Evolutionary conservation across 805 yeast genomes (phyloP), one percentile per base, ranked within the genome.

Genomic region (Zygosaccharomyces siamensis): DNA sequence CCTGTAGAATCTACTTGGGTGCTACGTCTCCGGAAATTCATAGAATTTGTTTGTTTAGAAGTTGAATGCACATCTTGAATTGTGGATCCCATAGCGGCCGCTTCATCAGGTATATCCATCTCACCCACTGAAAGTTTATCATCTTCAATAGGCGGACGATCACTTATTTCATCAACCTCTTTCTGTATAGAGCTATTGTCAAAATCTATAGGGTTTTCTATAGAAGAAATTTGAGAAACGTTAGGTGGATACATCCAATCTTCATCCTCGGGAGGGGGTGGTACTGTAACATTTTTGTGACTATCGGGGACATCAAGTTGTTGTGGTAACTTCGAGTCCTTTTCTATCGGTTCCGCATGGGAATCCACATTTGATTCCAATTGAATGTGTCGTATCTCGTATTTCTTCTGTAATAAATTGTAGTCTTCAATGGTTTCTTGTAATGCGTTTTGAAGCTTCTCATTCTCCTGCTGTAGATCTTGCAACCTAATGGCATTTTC

Each of bases 401-500:
- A 58, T 33, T 66, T 58, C 27, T 57, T 59, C 14, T 59, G 53
- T n/a, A 64, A 42, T 1, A 61, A 37, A 5, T 55, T 45, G 20
- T 60, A 54, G 32, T 69, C 74, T 12, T 63, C 61, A 20, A 44
- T 51, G n/a, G 64, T 14, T 20, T 60, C 55, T 10, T 57, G 50
- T 3, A 65, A 31, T 20, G 57, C 16, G 3, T 21, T 18, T 7
- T 56, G 40, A 39, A 67, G 45, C 5, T 59, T 52, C 2, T 63
- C 57, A 30, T 64, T 54, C 36, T 65, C 63, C 5, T 59, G 58
- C 21, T 61, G 49, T n/a, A 63, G 45, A 3, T 57, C 53, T 0
- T 58, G 51, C 16, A 64, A 51, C 43, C 67, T 67, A 46, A 47
- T 76, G 80, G 39, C 65, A 60, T 3, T 36, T 21, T 30, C 20